phyloP scores from a whole-genome alignment of 2,329 filamentous ascomycete species.

The Sporothrix brunneoviolacea region DNA sequence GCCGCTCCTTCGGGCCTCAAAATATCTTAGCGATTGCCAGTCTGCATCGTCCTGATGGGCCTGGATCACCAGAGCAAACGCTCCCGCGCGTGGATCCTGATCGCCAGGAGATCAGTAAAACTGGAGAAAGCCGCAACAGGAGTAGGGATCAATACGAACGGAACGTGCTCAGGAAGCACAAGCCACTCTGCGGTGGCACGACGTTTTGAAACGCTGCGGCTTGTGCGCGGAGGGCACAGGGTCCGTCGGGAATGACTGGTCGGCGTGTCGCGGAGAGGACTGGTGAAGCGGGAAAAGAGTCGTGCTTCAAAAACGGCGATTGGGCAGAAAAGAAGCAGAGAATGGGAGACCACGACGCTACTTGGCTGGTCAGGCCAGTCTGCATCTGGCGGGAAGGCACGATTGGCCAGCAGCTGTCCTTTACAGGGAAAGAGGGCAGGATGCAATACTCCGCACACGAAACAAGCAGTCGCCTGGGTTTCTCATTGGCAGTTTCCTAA shows the following conservation, averaged over 20 bases:
- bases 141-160: neutral
- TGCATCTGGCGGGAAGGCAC: slow-evolving; percentile 3
- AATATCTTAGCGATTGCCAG: neutral
- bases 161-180: neutral
- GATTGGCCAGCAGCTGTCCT: neutral
- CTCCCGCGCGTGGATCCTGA: neutral
- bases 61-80: too few species aligned
- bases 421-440: neutral
- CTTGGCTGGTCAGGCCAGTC: neutral
- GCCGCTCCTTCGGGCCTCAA: neutral
- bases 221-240: too few species aligned
- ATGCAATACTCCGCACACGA: neutral
- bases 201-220: slow-evolving; percentile 4
- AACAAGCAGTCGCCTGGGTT: neutral
- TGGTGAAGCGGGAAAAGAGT: neutral
- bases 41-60: slow-evolving; percentile 5
- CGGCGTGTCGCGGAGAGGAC: neutral
- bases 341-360: neutral
- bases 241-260: neutral
- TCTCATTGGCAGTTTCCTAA: too few species aligned
- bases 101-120: neutral
- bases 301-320: neutral
- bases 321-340: neutral
- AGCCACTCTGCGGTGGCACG: slow-evolving; percentile 1
- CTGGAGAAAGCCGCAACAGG: neutral